Conservation (phyloP, 352 stramenopile species). For the Phytopythium litorale region DNA sequence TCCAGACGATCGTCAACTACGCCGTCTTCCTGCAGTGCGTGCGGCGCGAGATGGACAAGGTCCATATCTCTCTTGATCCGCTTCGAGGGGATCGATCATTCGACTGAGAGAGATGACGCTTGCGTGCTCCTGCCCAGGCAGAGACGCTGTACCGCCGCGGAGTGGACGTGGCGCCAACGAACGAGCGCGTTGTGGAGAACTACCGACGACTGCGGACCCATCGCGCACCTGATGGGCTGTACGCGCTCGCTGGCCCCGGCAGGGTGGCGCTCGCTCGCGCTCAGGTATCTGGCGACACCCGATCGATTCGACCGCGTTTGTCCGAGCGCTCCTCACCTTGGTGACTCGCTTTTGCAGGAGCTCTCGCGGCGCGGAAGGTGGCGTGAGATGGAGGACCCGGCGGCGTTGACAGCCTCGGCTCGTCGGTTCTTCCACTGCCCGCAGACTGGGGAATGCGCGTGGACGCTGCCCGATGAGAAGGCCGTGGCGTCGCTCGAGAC, state of each 20-base stretch:
- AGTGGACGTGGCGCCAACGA: conserved; percentile 42
- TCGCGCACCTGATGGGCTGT: conserved; percentile 42
- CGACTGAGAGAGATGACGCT: not conserved
- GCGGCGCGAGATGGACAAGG: conserved; percentile 53
- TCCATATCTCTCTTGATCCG: not conserved
- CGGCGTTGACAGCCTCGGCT: conserved; percentile 16
- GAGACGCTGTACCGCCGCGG: conserved; percentile 64
- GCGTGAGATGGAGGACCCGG: conserved; percentile 44
- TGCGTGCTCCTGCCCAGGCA: conserved; percentile 20
- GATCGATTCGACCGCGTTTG: not conserved
- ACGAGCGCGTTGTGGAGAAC: conserved; percentile 53
- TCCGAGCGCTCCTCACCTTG: not conserved
- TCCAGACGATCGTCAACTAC: conserved; percentile 57
- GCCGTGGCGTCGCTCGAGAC: not conserved
- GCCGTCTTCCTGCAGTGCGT: conserved; percentile 60
- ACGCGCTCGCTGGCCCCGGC: conserved; percentile 42
- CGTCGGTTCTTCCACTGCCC: conserved; percentile 45
- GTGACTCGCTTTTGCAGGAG: conserved; percentile 9
- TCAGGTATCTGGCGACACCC: conserved; percentile 14
- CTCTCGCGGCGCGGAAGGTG: conserved; percentile 19
- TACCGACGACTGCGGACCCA: conserved; percentile 55
- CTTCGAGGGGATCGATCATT: not conserved
- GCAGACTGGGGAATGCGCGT: conserved; percentile 32
- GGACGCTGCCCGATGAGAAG: conserved; percentile 17
- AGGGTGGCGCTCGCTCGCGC: conserved; percentile 40